Evolutionary conservation across 345 rosid species (phyloP).

Genomic region (sweet orange (Citrus sinensis)): DNA sequence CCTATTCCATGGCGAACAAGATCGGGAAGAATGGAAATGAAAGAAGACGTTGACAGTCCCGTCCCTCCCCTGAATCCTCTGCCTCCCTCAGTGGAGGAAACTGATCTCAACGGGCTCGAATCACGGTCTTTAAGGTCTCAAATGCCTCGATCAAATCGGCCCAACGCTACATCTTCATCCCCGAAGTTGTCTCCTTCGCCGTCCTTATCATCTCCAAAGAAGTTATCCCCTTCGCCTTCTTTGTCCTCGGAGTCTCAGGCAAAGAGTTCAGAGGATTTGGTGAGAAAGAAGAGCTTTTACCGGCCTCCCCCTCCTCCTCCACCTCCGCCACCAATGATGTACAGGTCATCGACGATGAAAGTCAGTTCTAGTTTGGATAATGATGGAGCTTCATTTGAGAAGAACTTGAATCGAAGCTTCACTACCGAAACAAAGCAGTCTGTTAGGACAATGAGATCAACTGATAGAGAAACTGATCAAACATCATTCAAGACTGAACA

Average conservation of each 20-base stretch:
- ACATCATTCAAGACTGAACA: constrained; percentile 18
- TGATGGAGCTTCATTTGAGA: constrained; percentile 21
- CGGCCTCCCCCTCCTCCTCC: constrained; percentile 57
- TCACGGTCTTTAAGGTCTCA: constrained; percentile 28
- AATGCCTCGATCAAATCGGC: constrained; percentile 22
- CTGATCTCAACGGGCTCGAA: constrained; percentile 23
- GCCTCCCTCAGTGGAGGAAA: constrained; percentile 32
- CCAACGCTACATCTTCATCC: constrained; percentile 32
- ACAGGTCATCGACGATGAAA: constrained; percentile 35
- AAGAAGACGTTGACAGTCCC: constrained; percentile 29
- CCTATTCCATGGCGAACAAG: constrained; percentile 97
- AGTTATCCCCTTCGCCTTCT: constrained; percentile 37
- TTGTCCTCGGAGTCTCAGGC: constrained; percentile 36
- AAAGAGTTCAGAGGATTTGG: constrained; percentile 42
- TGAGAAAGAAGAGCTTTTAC: constrained; percentile 44
- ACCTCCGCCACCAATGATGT: constrained; percentile 47
- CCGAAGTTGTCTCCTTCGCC: constrained; percentile 42
- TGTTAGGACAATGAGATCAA: constrained; percentile 25
- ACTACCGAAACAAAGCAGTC: constrained; percentile 27
- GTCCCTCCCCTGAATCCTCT: constrained; percentile 10
- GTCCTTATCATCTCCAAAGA: constrained; percentile 41
- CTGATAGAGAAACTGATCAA: constrained; percentile 28
- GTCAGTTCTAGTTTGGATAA: constrained; percentile 11
- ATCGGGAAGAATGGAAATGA: constrained; percentile 65
- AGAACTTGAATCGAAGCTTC: constrained; percentile 24